Evolutionary conservation across 75 land plant genomes (phyloP).

Genomic region (Picea sitchensis): DNA sequence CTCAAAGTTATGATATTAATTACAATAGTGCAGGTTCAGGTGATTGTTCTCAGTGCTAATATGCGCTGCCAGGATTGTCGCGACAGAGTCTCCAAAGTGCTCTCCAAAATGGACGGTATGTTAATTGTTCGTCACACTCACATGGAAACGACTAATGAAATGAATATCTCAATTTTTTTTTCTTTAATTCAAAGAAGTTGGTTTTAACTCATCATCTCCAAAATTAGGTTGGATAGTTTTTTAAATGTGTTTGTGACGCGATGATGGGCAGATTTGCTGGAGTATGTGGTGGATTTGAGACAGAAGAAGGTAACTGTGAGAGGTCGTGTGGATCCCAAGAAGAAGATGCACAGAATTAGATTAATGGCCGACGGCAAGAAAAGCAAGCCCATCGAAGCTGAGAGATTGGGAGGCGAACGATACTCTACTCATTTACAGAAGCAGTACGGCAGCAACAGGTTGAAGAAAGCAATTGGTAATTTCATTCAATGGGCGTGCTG

Average conservation of each 20-base stretch:
- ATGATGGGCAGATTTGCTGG: not conserved
- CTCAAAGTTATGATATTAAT: no score
- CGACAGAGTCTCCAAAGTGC: no score
- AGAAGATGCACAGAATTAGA: not conserved
- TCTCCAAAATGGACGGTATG: not conserved
- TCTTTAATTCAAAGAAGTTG: no score
- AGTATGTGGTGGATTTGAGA: not conserved
- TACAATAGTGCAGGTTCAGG: not conserved
- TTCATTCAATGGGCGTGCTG: not conserved
- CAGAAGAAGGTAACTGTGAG: constrained; percentile 2
- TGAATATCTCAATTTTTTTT: no score
- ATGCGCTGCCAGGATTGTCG: no score
- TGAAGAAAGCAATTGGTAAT: not conserved
- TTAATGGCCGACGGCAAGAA: not conserved
- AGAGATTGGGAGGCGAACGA: no score
- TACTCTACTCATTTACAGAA: not conserved
- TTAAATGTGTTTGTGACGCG: no score
- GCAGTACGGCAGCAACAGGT: not conserved
- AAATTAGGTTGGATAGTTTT: no score
- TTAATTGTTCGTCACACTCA: not conserved
- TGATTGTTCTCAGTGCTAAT: no score
- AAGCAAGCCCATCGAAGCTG: not conserved
- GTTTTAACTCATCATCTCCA: no score
- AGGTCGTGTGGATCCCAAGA: no score
- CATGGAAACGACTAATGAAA: no score